Percentiles rank a stretch among this genome's conserved stretches.
Evolutionary conservation across 805 yeast species (phyloP).

Genomic region (Metschnikowia lochheadii): DNA sequence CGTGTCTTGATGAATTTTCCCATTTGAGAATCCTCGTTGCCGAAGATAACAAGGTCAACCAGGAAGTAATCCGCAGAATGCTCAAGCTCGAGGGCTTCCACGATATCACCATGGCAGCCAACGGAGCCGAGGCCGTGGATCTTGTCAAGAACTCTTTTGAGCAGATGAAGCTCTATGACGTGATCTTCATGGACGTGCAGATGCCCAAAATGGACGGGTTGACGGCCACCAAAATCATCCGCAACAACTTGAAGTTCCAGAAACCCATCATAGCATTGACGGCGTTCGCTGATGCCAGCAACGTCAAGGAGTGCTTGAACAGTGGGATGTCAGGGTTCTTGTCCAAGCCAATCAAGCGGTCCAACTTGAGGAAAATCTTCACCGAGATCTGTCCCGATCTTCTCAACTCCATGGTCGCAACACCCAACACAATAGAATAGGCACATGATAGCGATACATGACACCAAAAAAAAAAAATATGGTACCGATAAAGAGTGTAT

Average conservation of each 20-base stretch:
- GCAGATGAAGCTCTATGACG: conserved; percentile 47
- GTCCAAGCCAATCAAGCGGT: conserved; percentile 80
- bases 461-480: no score
- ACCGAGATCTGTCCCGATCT: conserved; percentile 41
- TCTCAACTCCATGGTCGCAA: conserved; percentile 30
- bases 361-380: conserved; percentile 57
- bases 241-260: conserved; percentile 54
- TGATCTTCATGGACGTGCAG: conserved; percentile 95
- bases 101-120: conserved; percentile 74
- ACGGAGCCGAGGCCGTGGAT: conserved; percentile 86
- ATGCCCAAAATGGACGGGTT: conserved; percentile 95
- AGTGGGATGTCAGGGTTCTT: conserved; percentile 94
- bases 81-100: conserved; percentile 74
- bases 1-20: conserved; percentile 24
- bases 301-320: conserved; percentile 76
- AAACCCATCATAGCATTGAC: conserved; percentile 91
- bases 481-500: no score
- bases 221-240: conserved; percentile 70
- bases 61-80: conserved; percentile 90
- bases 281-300: conserved; percentile 91
- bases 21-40: conserved; percentile 69
- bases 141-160: conserved; percentile 49
- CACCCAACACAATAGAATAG: conserved; percentile 21
- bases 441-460: no score
- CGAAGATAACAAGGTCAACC: conserved; percentile 91